These are phyloP conservation scores for Dujonia santamariae DNA, from an alignment of 1,139 yeast genomes.

Conservation along the genomic window DNA sequence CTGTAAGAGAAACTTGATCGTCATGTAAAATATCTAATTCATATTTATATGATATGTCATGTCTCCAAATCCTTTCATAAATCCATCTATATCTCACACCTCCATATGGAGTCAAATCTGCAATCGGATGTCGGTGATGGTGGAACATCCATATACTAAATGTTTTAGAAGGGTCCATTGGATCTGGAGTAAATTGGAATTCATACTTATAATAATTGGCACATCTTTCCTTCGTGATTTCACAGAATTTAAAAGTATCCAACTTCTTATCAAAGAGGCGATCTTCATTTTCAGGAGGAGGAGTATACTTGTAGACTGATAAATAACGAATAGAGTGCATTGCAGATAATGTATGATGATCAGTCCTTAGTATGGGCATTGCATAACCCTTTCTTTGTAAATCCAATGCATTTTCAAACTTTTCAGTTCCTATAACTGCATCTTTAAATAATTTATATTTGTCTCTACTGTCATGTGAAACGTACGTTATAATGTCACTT, in stretches of 20 bases:
- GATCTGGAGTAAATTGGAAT: conserved; percentile 7
- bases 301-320: conserved; percentile 2
- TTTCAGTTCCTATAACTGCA: not conserved
- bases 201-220: conserved; percentile 1
- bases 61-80: not conserved
- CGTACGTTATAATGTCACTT: not conserved
- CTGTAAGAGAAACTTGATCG: conserved; percentile 3
- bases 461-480: not conserved
- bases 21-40: not conserved
- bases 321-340: not conserved
- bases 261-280: conserved; percentile 5
- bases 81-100: conserved; percentile 6
- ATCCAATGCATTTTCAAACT: not conserved
- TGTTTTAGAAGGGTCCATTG: conserved; percentile 1
- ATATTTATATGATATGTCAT: not conserved
- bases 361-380: conserved; percentile 2
- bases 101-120: conserved; percentile 1
- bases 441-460: conserved; percentile 2
- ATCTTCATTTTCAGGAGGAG: conserved; percentile 4
- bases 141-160: conserved; percentile 1
- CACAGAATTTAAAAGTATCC: conserved; percentile 4
- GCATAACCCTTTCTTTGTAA: conserved; percentile 1
- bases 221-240: not conserved
- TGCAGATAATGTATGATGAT: not conserved
- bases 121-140: conserved; percentile 5